A percentile compares a stretch with the other conserved stretches of the same genome.
These are phyloP conservation scores for Chenopodium berlandieri DNA, from an alignment of 148 eudicot species.

Conservation along the genomic window DNA sequence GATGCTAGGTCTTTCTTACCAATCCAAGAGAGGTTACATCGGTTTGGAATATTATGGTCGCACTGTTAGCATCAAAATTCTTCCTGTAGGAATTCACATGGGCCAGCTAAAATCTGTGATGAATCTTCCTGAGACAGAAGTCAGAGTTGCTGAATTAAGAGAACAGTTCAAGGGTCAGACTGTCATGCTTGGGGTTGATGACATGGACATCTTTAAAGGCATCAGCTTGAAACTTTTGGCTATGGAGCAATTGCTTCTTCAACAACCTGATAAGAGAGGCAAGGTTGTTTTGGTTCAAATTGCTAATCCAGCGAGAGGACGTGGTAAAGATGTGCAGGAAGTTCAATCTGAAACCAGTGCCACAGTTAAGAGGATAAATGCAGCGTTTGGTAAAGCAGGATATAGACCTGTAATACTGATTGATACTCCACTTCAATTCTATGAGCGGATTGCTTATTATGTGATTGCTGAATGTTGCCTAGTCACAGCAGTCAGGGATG, in stretches of 20 bases:
- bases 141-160: conserved; percentile 51
- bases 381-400: conserved; percentile 47
- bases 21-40: conserved; percentile 77
- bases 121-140: conserved; percentile 62
- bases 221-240: conserved; percentile 81
- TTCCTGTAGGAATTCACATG: conserved; percentile 90
- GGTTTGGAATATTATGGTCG: conserved; percentile 86
- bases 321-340: conserved; percentile 75
- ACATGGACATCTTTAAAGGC: conserved; percentile 92
- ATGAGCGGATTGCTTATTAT: conserved; percentile 76
- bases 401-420: conserved; percentile 72
- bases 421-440: conserved; percentile 59
- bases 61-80: conserved; percentile 78
- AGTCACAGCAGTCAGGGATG: conserved; percentile 85
- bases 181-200: conserved; percentile 90
- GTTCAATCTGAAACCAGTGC: conserved; percentile 65
- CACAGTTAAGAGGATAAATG: conserved; percentile 59
- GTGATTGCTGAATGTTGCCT: conserved; percentile 79
- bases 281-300: conserved; percentile 74
- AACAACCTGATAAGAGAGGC: conserved; percentile 68
- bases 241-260: conserved; percentile 69
- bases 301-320: conserved; percentile 89
- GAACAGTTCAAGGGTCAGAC: conserved; percentile 50
- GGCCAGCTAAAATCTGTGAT: conserved; percentile 66
- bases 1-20: conserved; percentile 83